These are phyloP conservation scores for Arabidopsis hybrid DNA, from an alignment of 441 rosid genomes.

Conservation along the genomic window DNA sequence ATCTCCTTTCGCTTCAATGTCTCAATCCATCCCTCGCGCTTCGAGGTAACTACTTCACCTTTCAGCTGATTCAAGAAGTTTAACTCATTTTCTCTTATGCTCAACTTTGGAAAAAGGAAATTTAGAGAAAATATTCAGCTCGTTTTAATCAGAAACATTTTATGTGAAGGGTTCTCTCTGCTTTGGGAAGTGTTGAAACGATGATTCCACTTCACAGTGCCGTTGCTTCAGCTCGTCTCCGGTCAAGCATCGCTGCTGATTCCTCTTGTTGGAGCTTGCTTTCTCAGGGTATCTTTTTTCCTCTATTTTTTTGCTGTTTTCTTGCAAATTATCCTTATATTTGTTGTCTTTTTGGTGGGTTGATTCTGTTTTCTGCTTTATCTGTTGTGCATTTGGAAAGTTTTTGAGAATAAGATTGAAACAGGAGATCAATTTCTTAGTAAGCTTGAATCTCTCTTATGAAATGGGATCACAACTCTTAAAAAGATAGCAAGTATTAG, in stretches of 20 bases:
- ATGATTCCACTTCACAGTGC: slow-evolving; percentile 86
- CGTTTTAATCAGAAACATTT: neutral
- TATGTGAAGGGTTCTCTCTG: slow-evolving; percentile 60
- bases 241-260: slow-evolving; percentile 79
- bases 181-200: slow-evolving; percentile 72
- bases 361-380: neutral
- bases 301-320: neutral
- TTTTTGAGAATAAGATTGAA: neutral
- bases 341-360: neutral
- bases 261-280: slow-evolving; percentile 94
- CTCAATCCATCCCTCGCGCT: slow-evolving; percentile 60
- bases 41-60: slow-evolving; percentile 57
- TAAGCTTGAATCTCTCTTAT: slow-evolving; percentile 13
- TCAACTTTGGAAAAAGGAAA: too few relatives aligned
- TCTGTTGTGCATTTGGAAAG: neutral
- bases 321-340: neutral
- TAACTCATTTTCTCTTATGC: neutral
- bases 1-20: slow-evolving; percentile 44
- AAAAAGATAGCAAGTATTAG: neutral
- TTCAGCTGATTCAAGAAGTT: neutral
- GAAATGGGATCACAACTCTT: neutral
- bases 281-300: slow-evolving; percentile 64
- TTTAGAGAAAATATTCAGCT: neutral
- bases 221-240: slow-evolving; percentile 83
- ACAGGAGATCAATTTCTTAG: neutral